Percentiles rank a stretch among this genome's conserved stretches.
Conservation (phyloP, 1,139 yeast genomes). For the Yamadazyma aaseri region DNA sequence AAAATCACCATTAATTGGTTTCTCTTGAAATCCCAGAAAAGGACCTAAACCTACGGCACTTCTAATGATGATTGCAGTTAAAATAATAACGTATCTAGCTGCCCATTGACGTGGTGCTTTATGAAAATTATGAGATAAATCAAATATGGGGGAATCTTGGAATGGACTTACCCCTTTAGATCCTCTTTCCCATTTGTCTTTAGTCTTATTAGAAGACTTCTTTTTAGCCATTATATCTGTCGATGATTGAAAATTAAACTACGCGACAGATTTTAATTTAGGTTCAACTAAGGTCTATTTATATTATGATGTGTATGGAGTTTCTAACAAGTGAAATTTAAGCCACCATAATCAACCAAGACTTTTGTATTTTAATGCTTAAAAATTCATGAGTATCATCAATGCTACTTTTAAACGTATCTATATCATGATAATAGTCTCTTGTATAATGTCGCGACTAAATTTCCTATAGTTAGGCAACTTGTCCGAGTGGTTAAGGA, state of each 20-base stretch:
- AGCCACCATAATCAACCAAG: too few species aligned
- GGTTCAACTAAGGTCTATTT: too few species aligned
- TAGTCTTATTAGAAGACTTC: slow-evolving; percentile 4
- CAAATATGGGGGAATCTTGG: slow-evolving; percentile 36
- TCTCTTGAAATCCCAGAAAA: slow-evolving; percentile 66
- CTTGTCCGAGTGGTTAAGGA: slow-evolving; percentile 61
- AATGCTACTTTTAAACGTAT: too few species aligned
- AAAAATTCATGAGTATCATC: too few species aligned
- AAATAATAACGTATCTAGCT: slow-evolving; percentile 72
- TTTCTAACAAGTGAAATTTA: too few species aligned
- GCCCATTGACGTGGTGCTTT: slow-evolving; percentile 86
- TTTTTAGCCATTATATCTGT: slow-evolving; percentile 8
- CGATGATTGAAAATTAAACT: background rate
- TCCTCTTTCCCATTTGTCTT: slow-evolving; percentile 4
- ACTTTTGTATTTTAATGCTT: too few species aligned
- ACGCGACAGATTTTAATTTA: background rate
- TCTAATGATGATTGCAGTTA: slow-evolving; percentile 73
- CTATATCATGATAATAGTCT: too few species aligned
- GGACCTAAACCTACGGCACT: slow-evolving; percentile 89
- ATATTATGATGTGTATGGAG: too few species aligned
- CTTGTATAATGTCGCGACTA: too few species aligned
- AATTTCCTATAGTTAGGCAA: too few species aligned
- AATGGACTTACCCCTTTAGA: slow-evolving; percentile 18
- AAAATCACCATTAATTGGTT: slow-evolving; percentile 91
- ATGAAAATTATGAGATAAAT: slow-evolving; percentile 40